phyloP scores from a whole-genome alignment of 2,329 filamentous ascomycete genomes.

The Zalaria obscura region DNA sequence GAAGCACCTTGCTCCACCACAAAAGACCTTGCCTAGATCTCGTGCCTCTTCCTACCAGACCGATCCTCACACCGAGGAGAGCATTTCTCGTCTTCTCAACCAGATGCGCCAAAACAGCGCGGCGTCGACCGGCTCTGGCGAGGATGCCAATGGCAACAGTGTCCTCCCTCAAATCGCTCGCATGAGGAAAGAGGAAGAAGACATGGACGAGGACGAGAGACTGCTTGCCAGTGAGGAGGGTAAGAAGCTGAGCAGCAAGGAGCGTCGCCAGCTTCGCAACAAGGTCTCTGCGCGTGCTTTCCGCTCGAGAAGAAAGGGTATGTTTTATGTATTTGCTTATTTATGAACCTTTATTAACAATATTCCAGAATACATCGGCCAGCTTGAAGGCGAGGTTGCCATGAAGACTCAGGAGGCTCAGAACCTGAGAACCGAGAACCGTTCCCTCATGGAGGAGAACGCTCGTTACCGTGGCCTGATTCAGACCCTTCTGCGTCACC shows the following conservation, averaged over 20 bases:
- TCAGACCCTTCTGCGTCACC: constrained; percentile 49
- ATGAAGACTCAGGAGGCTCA: constrained; percentile 71
- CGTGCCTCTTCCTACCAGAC: constrained; percentile 24
- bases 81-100: constrained; percentile 82
- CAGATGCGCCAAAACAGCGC: constrained; percentile 72
- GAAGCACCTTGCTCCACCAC: constrained; percentile 24
- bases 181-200: constrained; percentile 84
- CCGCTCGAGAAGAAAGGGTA: constrained; percentile 96
- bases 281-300: constrained; percentile 97
- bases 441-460: constrained; percentile 55
- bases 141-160: constrained; percentile 28
- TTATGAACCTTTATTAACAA: constrained; percentile 32
- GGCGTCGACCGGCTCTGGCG: constrained; percentile 28
- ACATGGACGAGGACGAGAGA: constrained; percentile 97
- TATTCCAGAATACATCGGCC: constrained; percentile 79
- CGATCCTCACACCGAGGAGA: constrained; percentile 55
- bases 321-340: constrained; percentile 18
- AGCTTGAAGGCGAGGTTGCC: constrained; percentile 82
- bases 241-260: constrained; percentile 98
- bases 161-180: constrained; percentile 55
- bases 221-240: constrained; percentile 92
- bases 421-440: constrained; percentile 68
- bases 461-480: constrained; percentile 49
- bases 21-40: constrained; percentile 6
- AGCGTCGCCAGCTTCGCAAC: constrained; percentile 91